These are phyloP conservation scores for Penicillium digitatum DNA, from an alignment of 2,329 filamentous ascomycete genomes.

Conservation along the genomic window DNA sequence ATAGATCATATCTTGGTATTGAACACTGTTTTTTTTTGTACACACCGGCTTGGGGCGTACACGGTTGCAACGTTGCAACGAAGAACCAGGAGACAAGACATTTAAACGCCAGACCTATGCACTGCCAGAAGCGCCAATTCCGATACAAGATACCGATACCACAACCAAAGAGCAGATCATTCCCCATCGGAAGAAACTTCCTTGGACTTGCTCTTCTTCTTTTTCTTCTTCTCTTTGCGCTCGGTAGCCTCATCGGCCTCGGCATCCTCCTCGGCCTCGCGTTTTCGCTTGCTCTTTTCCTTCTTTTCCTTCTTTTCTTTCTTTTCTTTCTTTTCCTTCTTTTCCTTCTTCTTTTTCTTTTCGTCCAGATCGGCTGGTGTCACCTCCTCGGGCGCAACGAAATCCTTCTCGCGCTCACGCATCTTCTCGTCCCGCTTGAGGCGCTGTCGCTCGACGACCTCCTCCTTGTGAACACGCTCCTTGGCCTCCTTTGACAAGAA, in stretches of 20 bases:
- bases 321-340: slow-evolving; percentile 46
- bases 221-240: slow-evolving; percentile 62
- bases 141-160: slow-evolving; percentile 17
- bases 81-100: slow-evolving; percentile 16
- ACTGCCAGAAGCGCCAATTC: slow-evolving; percentile 36
- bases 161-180: slow-evolving; percentile 19
- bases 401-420: slow-evolving; percentile 79
- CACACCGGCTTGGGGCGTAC: slow-evolving; percentile 9
- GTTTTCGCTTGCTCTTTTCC: slow-evolving; percentile 45
- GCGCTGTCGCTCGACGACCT: slow-evolving; percentile 77
- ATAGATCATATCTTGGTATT: slow-evolving; percentile 16
- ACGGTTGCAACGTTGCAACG: slow-evolving; percentile 12
- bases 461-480: slow-evolving; percentile 74
- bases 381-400: slow-evolving; percentile 78
- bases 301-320: slow-evolving; percentile 44
- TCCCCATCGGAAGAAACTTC: slow-evolving; percentile 27
- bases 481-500: slow-evolving; percentile 91
- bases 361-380: slow-evolving; percentile 54
- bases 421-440: slow-evolving; percentile 84
- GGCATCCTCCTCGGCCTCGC: slow-evolving; percentile 34
- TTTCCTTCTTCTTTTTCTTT: slow-evolving; percentile 50
- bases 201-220: slow-evolving; percentile 41
- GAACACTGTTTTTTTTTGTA: slow-evolving; percentile 18
- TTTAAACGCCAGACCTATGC: slow-evolving; percentile 38
- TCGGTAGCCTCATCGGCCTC: slow-evolving; percentile 36